These are phyloP conservation scores for Inonotus hispidus DNA, from an alignment of 1,284 basidiomycete genomes.

Conservation along the genomic window DNA sequence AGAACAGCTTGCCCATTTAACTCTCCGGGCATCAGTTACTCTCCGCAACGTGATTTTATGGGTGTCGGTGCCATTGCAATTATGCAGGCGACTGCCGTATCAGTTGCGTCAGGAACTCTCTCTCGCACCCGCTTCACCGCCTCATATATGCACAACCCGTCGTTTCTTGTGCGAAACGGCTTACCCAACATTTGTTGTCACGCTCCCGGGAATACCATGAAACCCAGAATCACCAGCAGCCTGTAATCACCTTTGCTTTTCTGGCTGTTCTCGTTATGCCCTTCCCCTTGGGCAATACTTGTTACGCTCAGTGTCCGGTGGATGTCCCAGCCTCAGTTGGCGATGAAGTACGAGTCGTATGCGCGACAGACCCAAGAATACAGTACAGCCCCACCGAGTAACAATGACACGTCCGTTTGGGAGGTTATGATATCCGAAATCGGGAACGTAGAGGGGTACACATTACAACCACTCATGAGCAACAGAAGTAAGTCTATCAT, in stretches of 20 bases:
- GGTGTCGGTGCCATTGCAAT: too few species aligned
- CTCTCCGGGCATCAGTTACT: too few species aligned
- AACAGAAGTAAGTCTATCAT: not conserved
- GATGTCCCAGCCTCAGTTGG: not conserved
- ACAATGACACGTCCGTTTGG: not conserved
- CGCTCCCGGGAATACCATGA: not conserved
- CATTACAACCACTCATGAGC: not conserved
- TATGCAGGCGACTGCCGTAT: too few species aligned
- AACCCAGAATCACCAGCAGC: not conserved
- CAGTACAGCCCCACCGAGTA: not conserved
- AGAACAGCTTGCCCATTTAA: too few species aligned
- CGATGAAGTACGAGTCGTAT: not conserved
- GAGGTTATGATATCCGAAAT: not conserved
- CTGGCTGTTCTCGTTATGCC: too few species aligned
- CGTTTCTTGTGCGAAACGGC: not conserved
- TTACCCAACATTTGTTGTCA: not conserved
- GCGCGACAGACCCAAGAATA: not conserved
- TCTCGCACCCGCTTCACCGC: not conserved
- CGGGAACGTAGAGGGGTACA: not conserved
- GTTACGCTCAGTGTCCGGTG: not conserved
- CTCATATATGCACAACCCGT: not conserved
- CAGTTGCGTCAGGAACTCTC: too few species aligned
- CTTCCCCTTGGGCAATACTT: not conserved
- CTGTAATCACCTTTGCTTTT: not conserved
- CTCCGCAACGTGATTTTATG: too few species aligned